Base-by-base conservation (phyloP, 2,329 filamentous ascomycete genomes). In the Fonsecaea pedrosoi region DNA sequence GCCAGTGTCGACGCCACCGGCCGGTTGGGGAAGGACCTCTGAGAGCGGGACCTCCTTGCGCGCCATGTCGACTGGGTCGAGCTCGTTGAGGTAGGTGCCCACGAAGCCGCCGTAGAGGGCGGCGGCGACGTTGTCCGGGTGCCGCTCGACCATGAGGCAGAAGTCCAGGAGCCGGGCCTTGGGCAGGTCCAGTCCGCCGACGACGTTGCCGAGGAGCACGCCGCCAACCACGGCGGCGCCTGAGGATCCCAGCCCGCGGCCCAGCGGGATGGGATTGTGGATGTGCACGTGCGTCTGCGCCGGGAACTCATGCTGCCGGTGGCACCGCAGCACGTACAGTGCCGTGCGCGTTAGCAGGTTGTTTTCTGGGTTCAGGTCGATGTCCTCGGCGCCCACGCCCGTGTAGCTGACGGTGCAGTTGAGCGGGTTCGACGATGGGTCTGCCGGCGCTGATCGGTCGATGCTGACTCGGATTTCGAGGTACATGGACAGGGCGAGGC, bases 101-200 rank as follows among this genome's bases (percentile, higher is more conserved):
- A 99, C 93, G 73, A 99, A 98, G 37, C 95, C 95, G 72, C 95
- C 95, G 75, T 96, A 98, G 40, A 98, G 87, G 7, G 95, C 94
- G 13, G 95, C 95, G 65, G 94, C 95, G 60, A 99, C 92, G 76
- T 97, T 97, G 81, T 97, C 93, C 10, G 93, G 93, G 78, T 97
- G 93, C 71, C 92, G 88, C 80, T 97, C 77, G 79, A 73, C 96
- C 95, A 99, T 99, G 72, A 99, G 84, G 77, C 92, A 97, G 78
- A 93, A 99, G 80, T 99, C 95, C 74, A 99, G 89, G 77, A 99
- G 86, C 45, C 95, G 86, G 66, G 87, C 88, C 35, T 70, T 66
- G 7, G 71, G 53, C 70, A 99, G 82, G 54, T 89, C 84, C 68
- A 99, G 84, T 37, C 90, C 86, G 42, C 94, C 94, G 55, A 95